Conservation (phyloP, 2,329 filamentous ascomycete genomes). For the Aspergillus neotritici region DNA sequence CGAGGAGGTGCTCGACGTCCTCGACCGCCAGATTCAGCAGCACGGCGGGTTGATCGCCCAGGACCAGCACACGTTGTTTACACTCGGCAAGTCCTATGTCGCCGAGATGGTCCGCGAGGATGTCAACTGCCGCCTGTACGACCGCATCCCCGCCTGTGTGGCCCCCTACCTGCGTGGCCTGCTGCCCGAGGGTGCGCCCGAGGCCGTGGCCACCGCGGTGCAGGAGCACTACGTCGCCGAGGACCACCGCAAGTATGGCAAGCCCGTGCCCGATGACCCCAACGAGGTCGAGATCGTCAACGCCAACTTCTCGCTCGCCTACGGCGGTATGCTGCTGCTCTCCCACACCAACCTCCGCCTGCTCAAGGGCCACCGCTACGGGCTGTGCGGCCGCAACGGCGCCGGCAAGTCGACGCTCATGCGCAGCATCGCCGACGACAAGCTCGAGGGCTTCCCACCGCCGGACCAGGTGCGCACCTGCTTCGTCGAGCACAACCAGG, state of each 20-base stretch:
- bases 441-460: constrained; percentile 92
- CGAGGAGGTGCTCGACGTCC: constrained; percentile 67
- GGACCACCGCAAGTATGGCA: constrained; percentile 80
- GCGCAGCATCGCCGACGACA: constrained; percentile 91
- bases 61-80: constrained; percentile 59
- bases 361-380: constrained; percentile 94
- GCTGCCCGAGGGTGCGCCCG: constrained; percentile 56
- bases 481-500: constrained; percentile 99
- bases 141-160: constrained; percentile 64
- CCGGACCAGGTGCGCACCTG: constrained; percentile 91
- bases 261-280: constrained; percentile 79
- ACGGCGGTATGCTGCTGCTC: constrained; percentile 93
- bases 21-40: constrained; percentile 71
- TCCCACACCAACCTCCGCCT: constrained; percentile 93
- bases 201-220: constrained; percentile 65
- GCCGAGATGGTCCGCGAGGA: constrained; percentile 81
- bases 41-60: constrained; percentile 59
- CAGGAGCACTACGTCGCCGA: constrained; percentile 74
- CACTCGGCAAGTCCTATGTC: constrained; percentile 66
- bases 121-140: constrained; percentile 72
- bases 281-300: constrained; percentile 96
- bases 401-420: constrained; percentile 98
- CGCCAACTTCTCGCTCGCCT: constrained; percentile 92
- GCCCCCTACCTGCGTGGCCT: constrained; percentile 70
- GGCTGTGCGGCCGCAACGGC: constrained; percentile 93